Conservation (phyloP, 345 rosid genomes). For the Eutrema japonicum region DNA sequence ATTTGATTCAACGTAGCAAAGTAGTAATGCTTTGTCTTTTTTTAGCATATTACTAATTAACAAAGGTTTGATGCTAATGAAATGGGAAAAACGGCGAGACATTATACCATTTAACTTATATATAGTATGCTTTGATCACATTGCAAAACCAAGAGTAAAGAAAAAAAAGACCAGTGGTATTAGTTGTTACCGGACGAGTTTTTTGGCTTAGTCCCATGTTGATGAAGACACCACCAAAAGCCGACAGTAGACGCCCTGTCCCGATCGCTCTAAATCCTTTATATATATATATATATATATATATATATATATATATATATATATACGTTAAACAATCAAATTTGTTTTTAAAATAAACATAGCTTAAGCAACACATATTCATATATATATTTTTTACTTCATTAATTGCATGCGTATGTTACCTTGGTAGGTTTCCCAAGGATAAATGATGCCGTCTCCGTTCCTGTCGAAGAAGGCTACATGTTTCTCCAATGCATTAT, state of each 20-base stretch:
- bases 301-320: neutral
- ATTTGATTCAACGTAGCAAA: neutral
- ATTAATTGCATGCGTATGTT: neutral
- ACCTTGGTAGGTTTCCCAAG: constrained; percentile 47
- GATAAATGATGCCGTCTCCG: constrained; percentile 41
- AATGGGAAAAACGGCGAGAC: no score
- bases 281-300: neutral
- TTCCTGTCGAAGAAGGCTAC: constrained; percentile 46
- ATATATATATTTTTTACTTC: no score
- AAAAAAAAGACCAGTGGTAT: constrained; percentile 1
- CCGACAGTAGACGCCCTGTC: constrained; percentile 42
- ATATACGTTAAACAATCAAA: neutral
- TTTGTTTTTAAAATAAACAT: neutral
- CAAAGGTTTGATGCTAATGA: no score
- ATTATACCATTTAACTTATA: neutral
- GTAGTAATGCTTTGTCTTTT: neutral
- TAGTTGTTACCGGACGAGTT: constrained; percentile 61
- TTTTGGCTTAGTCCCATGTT: constrained; percentile 55
- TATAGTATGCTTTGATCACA: constrained; percentile 8
- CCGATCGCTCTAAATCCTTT: constrained; percentile 70
- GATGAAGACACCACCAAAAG: constrained; percentile 44
- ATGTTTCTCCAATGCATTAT: constrained; percentile 39
- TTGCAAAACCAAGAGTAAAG: constrained; percentile 10
- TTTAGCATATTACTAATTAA: no score
- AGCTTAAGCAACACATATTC: constrained; percentile 8